These are phyloP conservation scores for Leptographium galeiforme DNA, from an alignment of 2,329 filamentous ascomycete species.

Conservation along the genomic window DNA sequence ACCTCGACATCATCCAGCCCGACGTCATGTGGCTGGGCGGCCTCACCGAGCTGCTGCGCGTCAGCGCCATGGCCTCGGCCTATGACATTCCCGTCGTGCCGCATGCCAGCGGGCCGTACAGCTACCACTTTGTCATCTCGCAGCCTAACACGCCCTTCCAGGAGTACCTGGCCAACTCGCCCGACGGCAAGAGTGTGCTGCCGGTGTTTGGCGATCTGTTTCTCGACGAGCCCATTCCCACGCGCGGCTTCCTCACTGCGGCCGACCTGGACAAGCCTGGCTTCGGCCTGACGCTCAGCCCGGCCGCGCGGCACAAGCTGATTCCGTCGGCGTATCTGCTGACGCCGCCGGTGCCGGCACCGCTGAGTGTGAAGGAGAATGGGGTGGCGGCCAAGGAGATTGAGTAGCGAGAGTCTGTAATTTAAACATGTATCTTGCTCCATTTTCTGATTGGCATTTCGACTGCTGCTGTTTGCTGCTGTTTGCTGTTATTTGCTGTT, in stretches of 20 bases:
- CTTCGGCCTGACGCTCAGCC: constrained; percentile 80
- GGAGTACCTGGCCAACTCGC: constrained; percentile 87
- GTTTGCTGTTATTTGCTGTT: too few species aligned
- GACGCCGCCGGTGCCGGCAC: constrained; percentile 45
- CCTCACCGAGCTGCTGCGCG: constrained; percentile 80
- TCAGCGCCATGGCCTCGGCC: constrained; percentile 76
- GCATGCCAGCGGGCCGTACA: constrained; percentile 89
- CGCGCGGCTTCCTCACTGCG: constrained; percentile 67
- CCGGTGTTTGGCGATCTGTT: constrained; percentile 91
- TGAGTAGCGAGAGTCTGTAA: too few species aligned
- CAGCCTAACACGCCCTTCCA: constrained; percentile 91
- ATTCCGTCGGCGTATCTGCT: constrained; percentile 64
- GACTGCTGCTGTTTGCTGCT: too few species aligned
- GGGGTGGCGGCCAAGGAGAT: not conserved
- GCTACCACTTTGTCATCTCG: constrained; percentile 90
- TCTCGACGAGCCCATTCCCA: constrained; percentile 77
- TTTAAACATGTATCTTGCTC: too few species aligned
- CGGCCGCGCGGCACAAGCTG: constrained; percentile 53
- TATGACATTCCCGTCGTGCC: constrained; percentile 93
- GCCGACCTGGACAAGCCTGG: constrained; percentile 76
- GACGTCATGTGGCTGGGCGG: constrained; percentile 98
- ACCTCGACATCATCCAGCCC: constrained; percentile 87
- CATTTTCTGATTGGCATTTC: too few species aligned
- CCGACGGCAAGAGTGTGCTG: constrained; percentile 77
- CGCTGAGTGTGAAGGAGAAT: constrained; percentile 21